Percentiles rank a stretch among this genome's conserved stretches.
Conservation (phyloP, 768 basidiomycete species). For the Boletellus ananiceps region DNA sequence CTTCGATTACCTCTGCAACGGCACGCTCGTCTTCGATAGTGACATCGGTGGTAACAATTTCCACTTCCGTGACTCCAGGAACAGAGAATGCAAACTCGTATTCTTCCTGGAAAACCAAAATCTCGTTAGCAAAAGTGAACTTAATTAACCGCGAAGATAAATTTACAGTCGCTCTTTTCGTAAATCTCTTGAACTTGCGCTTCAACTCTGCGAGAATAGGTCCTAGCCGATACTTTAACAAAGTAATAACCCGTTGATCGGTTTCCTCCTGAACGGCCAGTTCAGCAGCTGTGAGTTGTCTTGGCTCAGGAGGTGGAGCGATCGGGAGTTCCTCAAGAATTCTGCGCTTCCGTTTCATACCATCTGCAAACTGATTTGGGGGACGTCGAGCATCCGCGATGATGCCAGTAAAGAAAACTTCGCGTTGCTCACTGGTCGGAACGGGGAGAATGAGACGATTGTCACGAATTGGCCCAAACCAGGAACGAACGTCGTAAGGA, state of each 20-base stretch:
- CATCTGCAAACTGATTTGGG: conserved; percentile 88
- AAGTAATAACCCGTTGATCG: conserved; percentile 71
- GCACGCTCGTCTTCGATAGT: conserved; percentile 40
- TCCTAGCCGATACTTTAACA: conserved; percentile 88
- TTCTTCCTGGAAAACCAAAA: conserved; percentile 55
- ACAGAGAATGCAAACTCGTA: conserved; percentile 50
- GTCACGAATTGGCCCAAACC: conserved; percentile 81
- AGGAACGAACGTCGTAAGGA: conserved; percentile 77
- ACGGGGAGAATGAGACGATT: conserved; percentile 62
- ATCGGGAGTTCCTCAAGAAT: conserved; percentile 81
- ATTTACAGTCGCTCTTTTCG: conserved; percentile 71
- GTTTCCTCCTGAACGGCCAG: conserved; percentile 77
- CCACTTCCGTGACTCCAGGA: conserved; percentile 25
- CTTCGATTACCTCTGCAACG: conserved; percentile 40
- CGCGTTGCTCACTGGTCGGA: conserved; percentile 55
- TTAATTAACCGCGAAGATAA: neutral
- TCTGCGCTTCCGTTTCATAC: conserved; percentile 75
- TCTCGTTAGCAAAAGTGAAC: conserved; percentile 9
- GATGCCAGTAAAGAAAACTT: conserved; percentile 71
- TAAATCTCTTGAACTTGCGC: conserved; percentile 88
- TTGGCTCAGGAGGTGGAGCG: conserved; percentile 86
- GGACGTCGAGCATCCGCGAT: conserved; percentile 66
- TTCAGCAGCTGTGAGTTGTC: conserved; percentile 77
- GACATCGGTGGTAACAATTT: conserved; percentile 35
- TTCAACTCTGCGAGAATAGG: conserved; percentile 86